Conservation (phyloP, 2,329 filamentous ascomycete species). For the Ophiosphaerella herpotricha region DNA sequence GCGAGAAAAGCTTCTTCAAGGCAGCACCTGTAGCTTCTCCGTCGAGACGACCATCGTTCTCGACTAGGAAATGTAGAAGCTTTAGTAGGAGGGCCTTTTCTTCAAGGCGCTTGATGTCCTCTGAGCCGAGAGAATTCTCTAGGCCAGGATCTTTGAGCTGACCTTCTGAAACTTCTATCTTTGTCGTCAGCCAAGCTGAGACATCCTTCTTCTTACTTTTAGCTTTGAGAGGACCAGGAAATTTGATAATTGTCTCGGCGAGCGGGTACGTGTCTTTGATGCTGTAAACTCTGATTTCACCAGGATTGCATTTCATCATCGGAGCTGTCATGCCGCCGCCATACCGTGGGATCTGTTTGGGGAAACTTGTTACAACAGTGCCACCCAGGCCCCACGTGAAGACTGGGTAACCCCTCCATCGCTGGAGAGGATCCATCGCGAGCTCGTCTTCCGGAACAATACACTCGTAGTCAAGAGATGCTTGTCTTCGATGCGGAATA, state of each 20-base stretch:
- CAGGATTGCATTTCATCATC: conserved; percentile 79
- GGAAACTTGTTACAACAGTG: conserved; percentile 80
- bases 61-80: conserved; percentile 77
- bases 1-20: conserved; percentile 74
- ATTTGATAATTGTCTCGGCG: conserved; percentile 73
- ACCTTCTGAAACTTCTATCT: conserved; percentile 74
- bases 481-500: conserved; percentile 44
- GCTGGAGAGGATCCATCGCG: conserved; percentile 73
- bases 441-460: conserved; percentile 61
- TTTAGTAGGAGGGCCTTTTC: conserved; percentile 90
- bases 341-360: conserved; percentile 86
- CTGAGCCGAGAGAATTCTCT: conserved; percentile 57
- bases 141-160: conserved; percentile 51
- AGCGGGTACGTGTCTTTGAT: conserved; percentile 75
- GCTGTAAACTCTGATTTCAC: conserved; percentile 78
- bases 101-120: conserved; percentile 70
- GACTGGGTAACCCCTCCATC: conserved; percentile 89
- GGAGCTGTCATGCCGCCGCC: conserved; percentile 72
- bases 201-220: conserved; percentile 97
- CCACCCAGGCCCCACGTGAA: conserved; percentile 90
- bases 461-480: conserved; percentile 59
- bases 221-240: conserved; percentile 85
- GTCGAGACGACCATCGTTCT: conserved; percentile 82
- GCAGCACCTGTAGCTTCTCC: conserved; percentile 73
- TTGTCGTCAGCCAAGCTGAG: conserved; percentile 75